These are phyloP conservation scores for Podaxis sp. DNA, from an alignment of 768 basidiomycete genomes.

Conservation along the genomic window DNA sequence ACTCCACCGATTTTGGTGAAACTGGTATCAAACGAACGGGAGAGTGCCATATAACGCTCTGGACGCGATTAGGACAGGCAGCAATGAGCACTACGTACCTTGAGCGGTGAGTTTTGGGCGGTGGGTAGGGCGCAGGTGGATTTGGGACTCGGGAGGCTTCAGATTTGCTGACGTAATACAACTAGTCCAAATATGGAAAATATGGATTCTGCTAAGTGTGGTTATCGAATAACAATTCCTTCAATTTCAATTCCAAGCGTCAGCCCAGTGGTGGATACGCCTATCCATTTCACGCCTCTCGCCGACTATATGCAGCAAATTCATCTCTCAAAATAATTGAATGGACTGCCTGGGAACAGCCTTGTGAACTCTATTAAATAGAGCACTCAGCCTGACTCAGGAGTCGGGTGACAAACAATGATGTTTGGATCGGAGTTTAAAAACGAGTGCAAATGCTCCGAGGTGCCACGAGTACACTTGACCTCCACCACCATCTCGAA, in stretches of 20 bases:
- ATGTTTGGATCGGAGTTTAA: constrained; percentile 17
- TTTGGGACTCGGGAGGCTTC: not conserved
- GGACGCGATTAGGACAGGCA: constrained; percentile 16
- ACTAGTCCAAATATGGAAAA: not conserved
- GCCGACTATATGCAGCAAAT: not conserved
- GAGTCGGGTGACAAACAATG: constrained; percentile 9
- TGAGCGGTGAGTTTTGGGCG: constrained; percentile 36
- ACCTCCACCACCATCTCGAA: constrained; percentile 20
- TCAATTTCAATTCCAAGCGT: not conserved
- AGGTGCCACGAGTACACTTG: constrained; percentile 11
- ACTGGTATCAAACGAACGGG: constrained; percentile 21
- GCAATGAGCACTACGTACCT: constrained; percentile 33
- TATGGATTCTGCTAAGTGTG: not conserved
- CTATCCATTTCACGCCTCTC: not conserved
- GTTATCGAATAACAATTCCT: not conserved
- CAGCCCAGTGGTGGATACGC: not conserved
- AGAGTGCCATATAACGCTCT: constrained; percentile 12
- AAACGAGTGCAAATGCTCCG: constrained; percentile 13
- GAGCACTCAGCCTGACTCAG: not conserved
- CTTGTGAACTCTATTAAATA: not conserved
- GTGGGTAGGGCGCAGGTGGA: constrained; percentile 18
- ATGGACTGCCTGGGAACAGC: not conserved
- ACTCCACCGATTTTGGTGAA: constrained; percentile 19
- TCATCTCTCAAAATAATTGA: not conserved
- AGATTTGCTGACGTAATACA: constrained; percentile 13